phyloP scores from a whole-genome alignment of 2,329 filamentous ascomycete species.

The Coniella vitis region DNA sequence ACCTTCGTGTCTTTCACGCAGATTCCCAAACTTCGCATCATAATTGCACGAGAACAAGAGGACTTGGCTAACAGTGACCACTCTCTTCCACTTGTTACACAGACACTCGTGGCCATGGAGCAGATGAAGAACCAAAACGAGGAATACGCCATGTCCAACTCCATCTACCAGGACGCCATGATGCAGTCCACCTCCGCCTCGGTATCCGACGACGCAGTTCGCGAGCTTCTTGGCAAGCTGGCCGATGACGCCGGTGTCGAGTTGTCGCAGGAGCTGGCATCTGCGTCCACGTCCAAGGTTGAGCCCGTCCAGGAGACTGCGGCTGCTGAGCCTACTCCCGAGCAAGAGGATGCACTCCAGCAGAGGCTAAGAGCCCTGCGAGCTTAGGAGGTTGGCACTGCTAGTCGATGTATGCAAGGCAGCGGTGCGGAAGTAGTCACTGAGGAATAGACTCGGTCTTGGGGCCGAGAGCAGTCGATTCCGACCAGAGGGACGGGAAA shows the following conservation, averaged over 20 bases:
- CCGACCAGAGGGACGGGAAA: no score
- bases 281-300: slow-evolving; percentile 47
- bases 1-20: neutral
- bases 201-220: slow-evolving; percentile 76
- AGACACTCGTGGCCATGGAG: slow-evolving; percentile 54
- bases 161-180: slow-evolving; percentile 83
- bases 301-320: slow-evolving; percentile 49
- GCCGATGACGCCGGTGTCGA: slow-evolving; percentile 85
- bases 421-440: neutral
- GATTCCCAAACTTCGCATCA: neutral
- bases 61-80: neutral
- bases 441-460: neutral
- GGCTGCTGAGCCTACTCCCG: slow-evolving; percentile 61
- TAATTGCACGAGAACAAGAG: no score
- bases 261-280: slow-evolving; percentile 65
- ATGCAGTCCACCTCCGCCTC: slow-evolving; percentile 66
- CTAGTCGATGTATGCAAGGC: neutral
- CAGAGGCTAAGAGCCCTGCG: slow-evolving; percentile 50
- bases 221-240: slow-evolving; percentile 76
- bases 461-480: no score
- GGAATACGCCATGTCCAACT: slow-evolving; percentile 57
- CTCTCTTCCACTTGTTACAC: neutral
- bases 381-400: slow-evolving; percentile 30
- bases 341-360: slow-evolving; percentile 71
- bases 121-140: slow-evolving; percentile 57